These are phyloP conservation scores for Ophiocytium majus DNA, from an alignment of 352 stramenopile genomes.

Conservation along the genomic window DNA sequence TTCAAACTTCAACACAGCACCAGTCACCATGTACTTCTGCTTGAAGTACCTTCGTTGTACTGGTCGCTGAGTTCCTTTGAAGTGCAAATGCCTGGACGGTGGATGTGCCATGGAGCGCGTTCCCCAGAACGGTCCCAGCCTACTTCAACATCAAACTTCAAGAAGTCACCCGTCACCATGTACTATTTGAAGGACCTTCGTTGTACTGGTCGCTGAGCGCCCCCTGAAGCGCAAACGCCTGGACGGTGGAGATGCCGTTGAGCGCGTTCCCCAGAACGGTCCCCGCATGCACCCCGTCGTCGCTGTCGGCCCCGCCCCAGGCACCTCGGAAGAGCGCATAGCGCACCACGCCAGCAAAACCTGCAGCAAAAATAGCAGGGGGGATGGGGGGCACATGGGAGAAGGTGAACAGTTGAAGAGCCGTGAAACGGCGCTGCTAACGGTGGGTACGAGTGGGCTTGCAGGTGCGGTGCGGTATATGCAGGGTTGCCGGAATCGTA, in stretches of 20 bases:
- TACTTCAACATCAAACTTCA: too few species aligned
- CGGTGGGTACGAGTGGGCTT: too few species aligned
- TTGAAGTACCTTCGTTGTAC: constrained; percentile 62
- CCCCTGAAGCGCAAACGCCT: constrained; percentile 7
- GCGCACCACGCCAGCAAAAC: constrained; percentile 25
- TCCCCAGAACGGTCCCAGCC: constrained; percentile 35
- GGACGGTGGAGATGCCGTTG: constrained; percentile 22
- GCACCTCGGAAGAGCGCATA: constrained; percentile 43
- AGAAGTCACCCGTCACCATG: too few species aligned
- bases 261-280: constrained; percentile 32
- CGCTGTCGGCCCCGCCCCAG: not conserved
- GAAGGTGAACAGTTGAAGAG: too few species aligned
- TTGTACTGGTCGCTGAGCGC: constrained; percentile 59
- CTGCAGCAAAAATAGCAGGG: too few species aligned
- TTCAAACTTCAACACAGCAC: too few species aligned
- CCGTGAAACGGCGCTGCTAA: too few species aligned
- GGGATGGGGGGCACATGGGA: too few species aligned
- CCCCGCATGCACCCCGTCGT: constrained; percentile 26
- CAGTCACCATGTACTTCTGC: too few species aligned
- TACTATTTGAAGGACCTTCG: too few species aligned
- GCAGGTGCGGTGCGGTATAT: too few species aligned
- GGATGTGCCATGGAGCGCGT: constrained; percentile 13
- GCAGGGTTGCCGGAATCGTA: too few species aligned
- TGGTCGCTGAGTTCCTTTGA: constrained; percentile 47
- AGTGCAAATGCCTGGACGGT: constrained; percentile 20